A percentile compares a stretch with the other conserved stretches of the same genome.
phyloP scores from a whole-genome alignment of 73 alveolate species.

The Paramecium primaurelia region DNA sequence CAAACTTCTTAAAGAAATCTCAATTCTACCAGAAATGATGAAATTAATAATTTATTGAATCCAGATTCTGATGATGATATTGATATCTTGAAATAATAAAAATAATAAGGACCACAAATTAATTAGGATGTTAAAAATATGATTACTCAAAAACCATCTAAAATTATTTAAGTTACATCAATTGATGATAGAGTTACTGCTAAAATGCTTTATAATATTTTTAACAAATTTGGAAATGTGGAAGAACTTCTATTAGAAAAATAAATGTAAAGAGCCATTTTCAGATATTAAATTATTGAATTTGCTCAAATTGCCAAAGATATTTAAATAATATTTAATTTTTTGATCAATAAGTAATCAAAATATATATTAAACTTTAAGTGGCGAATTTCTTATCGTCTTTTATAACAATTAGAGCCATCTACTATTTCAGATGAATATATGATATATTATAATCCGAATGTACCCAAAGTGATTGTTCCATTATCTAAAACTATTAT shows the following conservation, averaged over 20 bases:
- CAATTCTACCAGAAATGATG: background rate
- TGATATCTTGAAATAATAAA: background rate
- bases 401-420: background rate
- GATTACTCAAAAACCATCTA: background rate
- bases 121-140: background rate
- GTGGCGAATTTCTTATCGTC: slow-evolving; percentile 8
- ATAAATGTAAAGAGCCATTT: background rate
- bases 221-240: background rate
- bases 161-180: background rate
- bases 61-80: background rate
- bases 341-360: slow-evolving; percentile 24
- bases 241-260: slow-evolving; percentile 27
- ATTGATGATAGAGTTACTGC: slow-evolving; percentile 28
- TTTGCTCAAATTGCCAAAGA: slow-evolving; percentile 33
- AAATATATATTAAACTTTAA: background rate
- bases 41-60: background rate
- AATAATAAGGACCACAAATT: background rate
- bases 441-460: background rate
- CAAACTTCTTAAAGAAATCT: background rate
- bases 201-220: background rate
- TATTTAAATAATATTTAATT: slow-evolving; percentile 2
- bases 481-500: background rate
- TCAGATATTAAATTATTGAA: background rate
- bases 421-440: background rate
- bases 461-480: background rate